Evolutionary conservation across 1,139 yeast species (phyloP), one percentile per base, ranked within the genome.

Genomic region (Taphrina deformans): DNA sequence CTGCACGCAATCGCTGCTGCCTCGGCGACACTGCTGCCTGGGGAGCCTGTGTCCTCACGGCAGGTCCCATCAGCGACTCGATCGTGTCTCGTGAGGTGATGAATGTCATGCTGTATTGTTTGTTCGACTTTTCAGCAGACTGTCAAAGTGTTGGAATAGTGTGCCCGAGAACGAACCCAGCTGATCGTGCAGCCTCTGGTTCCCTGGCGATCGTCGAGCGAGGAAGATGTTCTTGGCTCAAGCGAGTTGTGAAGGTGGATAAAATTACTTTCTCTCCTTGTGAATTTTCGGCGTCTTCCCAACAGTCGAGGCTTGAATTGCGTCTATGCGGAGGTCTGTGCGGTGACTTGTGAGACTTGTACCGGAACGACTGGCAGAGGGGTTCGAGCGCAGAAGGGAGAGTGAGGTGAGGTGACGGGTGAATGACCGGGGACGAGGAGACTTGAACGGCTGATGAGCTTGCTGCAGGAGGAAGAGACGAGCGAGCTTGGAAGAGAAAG

Each of bases 1-100:
- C 41, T 14, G 55, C 63, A 12, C 50, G 55, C 27, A 50, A 21
- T 21, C 55, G 48, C 48, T 52, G 48, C n/a, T 48, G 51, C 26
- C 56, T 14, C 2, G 56, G 50, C 27, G 61, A 55, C 27, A 44
- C 41, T 35, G 24, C 45, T 23, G 55, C 26, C 27, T 18, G 24
- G 10, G 38, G 16, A 18, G 56, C 29, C 56, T 38, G 63, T 18
- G 63, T 48, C 14, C 63, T 41, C 33, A 59, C 23, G 14, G 63
- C 48, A 21, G 63, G 63, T 5, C 63, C 63, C 63, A 59, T 59
- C 46, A 59, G 63, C 3, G 56, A n/a, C 18, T 59, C 56, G 51
- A 59, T 40, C 14, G 63, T 50, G 16, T 40, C 45, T 41, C 51
- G 41, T 14, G 63, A 48, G 6, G 56, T 59, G 21, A 59, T 48